Conservation (phyloP, 148 eudicot genomes). For the Rhododendron kiyosumense region DNA sequence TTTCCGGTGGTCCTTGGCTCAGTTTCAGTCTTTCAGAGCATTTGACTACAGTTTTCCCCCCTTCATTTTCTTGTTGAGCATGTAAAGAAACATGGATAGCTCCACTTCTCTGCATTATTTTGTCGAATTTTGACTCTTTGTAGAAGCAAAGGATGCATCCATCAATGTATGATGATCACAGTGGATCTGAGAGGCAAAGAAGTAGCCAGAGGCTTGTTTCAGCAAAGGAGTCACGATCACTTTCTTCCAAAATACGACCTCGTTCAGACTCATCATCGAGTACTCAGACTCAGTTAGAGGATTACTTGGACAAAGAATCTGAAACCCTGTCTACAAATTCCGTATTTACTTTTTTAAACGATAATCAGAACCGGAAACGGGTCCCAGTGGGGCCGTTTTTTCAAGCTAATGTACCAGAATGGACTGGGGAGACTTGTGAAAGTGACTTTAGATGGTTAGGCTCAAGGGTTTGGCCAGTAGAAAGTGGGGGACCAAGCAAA, state of each 20-base stretch:
- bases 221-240: conserved; percentile 17
- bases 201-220: conserved; percentile 49
- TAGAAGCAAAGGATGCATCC: conserved; percentile 83
- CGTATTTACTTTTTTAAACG: conserved; percentile 10
- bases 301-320: conserved; percentile 5
- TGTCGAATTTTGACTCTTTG: conserved; percentile 8
- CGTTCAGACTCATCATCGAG: conserved; percentile 24
- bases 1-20: background rate
- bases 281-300: conserved; percentile 19
- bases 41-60: background rate
- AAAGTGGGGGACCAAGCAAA: conserved; percentile 21
- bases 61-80: background rate
- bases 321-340: conserved; percentile 21
- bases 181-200: conserved; percentile 42
- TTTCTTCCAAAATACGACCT: conserved; percentile 8
- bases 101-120: background rate
- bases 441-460: conserved; percentile 70
- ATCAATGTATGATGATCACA: conserved; percentile 56
- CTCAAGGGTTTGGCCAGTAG: conserved; percentile 60
- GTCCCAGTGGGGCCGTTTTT: conserved; percentile 47
- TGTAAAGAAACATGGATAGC: conserved; percentile 1
- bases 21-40: background rate
- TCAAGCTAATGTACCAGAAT: conserved; percentile 71
- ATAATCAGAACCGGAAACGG: conserved; percentile 32
- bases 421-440: conserved; percentile 37